These are phyloP conservation scores for Apiosordaria backusii DNA, from an alignment of 495 filamentous ascomycete species.

Conservation along the genomic window DNA sequence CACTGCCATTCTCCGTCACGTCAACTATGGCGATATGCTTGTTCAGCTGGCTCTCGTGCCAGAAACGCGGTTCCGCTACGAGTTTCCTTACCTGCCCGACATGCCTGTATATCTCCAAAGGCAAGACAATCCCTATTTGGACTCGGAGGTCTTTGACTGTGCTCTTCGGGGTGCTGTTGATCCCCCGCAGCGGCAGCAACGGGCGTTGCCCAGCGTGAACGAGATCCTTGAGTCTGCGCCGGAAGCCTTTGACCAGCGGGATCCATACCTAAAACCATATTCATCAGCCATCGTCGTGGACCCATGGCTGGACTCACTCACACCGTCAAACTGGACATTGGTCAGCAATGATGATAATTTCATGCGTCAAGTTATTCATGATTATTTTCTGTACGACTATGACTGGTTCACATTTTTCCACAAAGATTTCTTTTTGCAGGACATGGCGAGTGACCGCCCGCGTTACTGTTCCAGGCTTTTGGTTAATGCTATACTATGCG, in stretches of 20 bases:
- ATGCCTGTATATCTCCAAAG: slow-evolving; percentile 36
- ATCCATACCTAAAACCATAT: slow-evolving; percentile 37
- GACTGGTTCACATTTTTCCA: slow-evolving; percentile 36
- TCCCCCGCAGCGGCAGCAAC: not conserved
- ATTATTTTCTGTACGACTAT: slow-evolving; percentile 40
- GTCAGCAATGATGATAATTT: slow-evolving; percentile 35
- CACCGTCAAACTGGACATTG: slow-evolving; percentile 36
- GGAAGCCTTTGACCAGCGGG: slow-evolving; percentile 17
- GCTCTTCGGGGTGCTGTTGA: slow-evolving; percentile 2
- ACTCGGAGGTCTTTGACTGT: slow-evolving; percentile 37
- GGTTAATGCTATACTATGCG: slow-evolving; percentile 36
- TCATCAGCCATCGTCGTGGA: slow-evolving; percentile 32
- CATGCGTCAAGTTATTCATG: slow-evolving; percentile 33
- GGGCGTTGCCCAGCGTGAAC: slow-evolving; percentile 5
- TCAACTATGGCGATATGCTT: slow-evolving; percentile 39
- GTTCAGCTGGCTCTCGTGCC: slow-evolving; percentile 38
- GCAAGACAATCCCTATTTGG: slow-evolving; percentile 36
- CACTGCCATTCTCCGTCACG: slow-evolving; percentile 33
- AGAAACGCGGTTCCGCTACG: slow-evolving; percentile 38
- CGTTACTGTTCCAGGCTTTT: slow-evolving; percentile 39
- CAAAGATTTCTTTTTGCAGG: slow-evolving; percentile 38
- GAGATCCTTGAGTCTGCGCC: slow-evolving; percentile 15
- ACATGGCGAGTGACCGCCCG: slow-evolving; percentile 28
- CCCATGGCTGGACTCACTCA: slow-evolving; percentile 30
- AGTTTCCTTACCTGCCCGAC: slow-evolving; percentile 38